Conservation (phyloP, 129 eudicot genomes). For the Escallonia rubra region DNA sequence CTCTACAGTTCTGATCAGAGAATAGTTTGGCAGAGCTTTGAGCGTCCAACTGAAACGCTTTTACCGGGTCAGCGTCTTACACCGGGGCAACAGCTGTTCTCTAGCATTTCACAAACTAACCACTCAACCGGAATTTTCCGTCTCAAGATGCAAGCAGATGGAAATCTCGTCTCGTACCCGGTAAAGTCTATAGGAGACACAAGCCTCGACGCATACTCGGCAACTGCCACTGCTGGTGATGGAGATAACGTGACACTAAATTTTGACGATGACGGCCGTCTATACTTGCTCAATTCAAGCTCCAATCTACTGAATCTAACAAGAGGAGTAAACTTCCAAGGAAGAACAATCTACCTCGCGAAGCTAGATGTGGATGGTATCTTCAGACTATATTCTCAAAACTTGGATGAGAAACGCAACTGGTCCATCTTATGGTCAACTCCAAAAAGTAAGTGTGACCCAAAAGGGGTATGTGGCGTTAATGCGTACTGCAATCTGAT, state of each 20-base stretch:
- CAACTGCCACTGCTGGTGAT: neutral
- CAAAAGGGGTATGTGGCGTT: conserved; percentile 6
- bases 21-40: too few relatives aligned
- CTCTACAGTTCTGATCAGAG: too few relatives aligned
- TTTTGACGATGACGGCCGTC: conserved; percentile 11
- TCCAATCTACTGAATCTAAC: neutral
- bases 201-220: neutral
- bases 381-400: conserved; percentile 5
- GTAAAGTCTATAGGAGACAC: too few relatives aligned
- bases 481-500: neutral
- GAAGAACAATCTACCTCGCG: neutral
- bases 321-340: neutral
- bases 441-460: neutral
- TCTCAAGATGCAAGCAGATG: too few relatives aligned
- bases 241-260: neutral
- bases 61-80: too few relatives aligned
- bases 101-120: too few relatives aligned
- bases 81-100: too few relatives aligned
- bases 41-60: too few relatives aligned
- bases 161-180: too few relatives aligned
- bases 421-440: neutral
- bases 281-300: neutral
- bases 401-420: neutral
- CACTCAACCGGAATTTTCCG: too few relatives aligned
- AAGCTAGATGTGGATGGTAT: conserved; percentile 8